Base-by-base conservation (phyloP, 192 early-diverging fungal species). In the Neocallimastix lanati region DNA sequence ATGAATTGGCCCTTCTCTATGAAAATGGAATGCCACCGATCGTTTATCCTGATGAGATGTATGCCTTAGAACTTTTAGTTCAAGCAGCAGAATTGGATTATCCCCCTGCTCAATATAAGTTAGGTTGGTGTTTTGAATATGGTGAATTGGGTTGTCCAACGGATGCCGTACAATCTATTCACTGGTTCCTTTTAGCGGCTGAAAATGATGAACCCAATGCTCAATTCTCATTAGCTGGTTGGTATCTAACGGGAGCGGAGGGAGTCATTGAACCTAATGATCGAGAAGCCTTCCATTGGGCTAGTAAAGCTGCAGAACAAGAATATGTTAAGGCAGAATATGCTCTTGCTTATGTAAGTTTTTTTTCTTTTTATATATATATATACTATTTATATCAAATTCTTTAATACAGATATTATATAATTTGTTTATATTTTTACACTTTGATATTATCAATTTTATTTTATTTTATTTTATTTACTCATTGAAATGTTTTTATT, bases 241-340 rank as follows among this genome's bases (percentile, higher is more conserved):
- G 80, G 80, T 76, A 80, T 76, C 35, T 80, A 28, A 80, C 80
- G 0, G 80, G 80, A 18, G 80, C 80, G 16, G 80, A 80, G 18
- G 80, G 80, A 25, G 76, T 76, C 13, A 35, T 80, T 76, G 76
- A 28, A 78, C 80, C 30, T 4, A 77, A 33, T 28, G 29, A 37
- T 29, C 29, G n/a, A 9, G 80, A 80, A 33, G 80, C 80, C 9
- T 67, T 80, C 21, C 7, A 28, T 29, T 80, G 80, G 80, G 80
- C 80, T 15, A 35, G 29, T 21, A 80, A 28, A 35, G 37, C 80
- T 18, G 80, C 80, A 12, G 5, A 80, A 21, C 80, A 80, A 78
- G 80, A 35, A n/a, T 78, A 78, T n/a, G 77, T 35, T n/a, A 80
- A 80, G 25, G 80, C 80, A 7, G 80, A 80, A 78, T 80, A 80